Evolutionary conservation across 1,284 basidiomycete genomes (phyloP).

Genomic region (Xerocomus amazonicus): DNA sequence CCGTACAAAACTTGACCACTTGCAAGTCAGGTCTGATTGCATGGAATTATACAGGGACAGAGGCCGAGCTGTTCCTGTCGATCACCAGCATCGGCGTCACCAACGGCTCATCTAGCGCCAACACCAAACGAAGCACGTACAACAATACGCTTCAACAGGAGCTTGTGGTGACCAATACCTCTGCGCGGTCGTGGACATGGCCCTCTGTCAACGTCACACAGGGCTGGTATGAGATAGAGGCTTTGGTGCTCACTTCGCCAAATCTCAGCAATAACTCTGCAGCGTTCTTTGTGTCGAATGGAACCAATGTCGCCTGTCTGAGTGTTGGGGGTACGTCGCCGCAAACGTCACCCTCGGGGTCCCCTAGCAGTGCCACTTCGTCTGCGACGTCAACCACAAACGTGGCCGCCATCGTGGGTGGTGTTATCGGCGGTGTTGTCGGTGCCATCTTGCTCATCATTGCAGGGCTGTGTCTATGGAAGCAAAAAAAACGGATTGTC

Average conservation of each 20-base stretch:
- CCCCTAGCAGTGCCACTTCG: neutral
- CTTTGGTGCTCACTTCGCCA: slow-evolving; percentile 18
- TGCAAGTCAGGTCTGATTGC: slow-evolving; percentile 36
- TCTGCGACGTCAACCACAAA: slow-evolving; percentile 27
- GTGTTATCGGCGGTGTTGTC: slow-evolving; percentile 38
- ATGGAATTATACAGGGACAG: slow-evolving; percentile 39
- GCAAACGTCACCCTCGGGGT: slow-evolving; percentile 11
- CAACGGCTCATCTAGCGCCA: slow-evolving; percentile 1
- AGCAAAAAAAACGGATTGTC: slow-evolving; percentile 11
- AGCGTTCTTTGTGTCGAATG: slow-evolving; percentile 40
- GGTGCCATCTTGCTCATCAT: slow-evolving; percentile 29
- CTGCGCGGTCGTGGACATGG: slow-evolving; percentile 30
- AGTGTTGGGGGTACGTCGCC: slow-evolving; percentile 8
- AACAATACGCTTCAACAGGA: slow-evolving; percentile 5
- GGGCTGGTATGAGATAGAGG: slow-evolving; percentile 40
- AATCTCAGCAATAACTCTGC: slow-evolving; percentile 21
- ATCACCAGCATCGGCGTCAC: slow-evolving; percentile 37
- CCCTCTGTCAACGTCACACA: slow-evolving; percentile 37
- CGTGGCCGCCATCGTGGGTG: slow-evolving; percentile 40
- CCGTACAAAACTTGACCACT: slow-evolving; percentile 30
- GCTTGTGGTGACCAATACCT: slow-evolving; percentile 23
- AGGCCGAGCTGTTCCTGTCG: slow-evolving; percentile 25
- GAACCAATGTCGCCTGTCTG: slow-evolving; percentile 40
- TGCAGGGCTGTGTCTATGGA: slow-evolving; percentile 34
- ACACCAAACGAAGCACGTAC: slow-evolving; percentile 9